Conservation (phyloP, 768 basidiomycete genomes). For the Leccinum sublutescens region DNA sequence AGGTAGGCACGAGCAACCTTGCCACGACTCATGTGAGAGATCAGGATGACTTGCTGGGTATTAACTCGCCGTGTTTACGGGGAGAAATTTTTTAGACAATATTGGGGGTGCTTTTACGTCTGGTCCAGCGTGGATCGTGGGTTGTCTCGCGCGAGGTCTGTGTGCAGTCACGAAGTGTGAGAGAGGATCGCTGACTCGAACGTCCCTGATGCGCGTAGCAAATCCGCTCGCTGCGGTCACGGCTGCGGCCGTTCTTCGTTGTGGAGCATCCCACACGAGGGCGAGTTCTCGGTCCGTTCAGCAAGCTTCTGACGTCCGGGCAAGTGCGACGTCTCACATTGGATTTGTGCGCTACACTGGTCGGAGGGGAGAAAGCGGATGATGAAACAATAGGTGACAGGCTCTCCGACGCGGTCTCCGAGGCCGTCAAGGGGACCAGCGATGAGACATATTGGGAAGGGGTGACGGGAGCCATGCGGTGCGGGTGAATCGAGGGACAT, state of each 20-base stretch:
- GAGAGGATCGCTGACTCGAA: slow-evolving; percentile 11
- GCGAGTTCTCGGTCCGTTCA: slow-evolving; percentile 71
- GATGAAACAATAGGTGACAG: slow-evolving; percentile 13
- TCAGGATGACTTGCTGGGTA: neutral
- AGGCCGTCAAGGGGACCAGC: slow-evolving; percentile 27
- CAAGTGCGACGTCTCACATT: slow-evolving; percentile 57
- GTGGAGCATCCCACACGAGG: slow-evolving; percentile 77
- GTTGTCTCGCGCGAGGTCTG: slow-evolving; percentile 45
- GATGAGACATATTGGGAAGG: slow-evolving; percentile 32
- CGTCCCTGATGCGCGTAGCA: slow-evolving; percentile 36
- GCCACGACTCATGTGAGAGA: slow-evolving; percentile 57
- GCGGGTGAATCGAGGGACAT: slow-evolving; percentile 27
- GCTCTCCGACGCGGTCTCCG: slow-evolving; percentile 23
- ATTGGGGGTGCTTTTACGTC: slow-evolving; percentile 60
- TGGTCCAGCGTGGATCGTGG: slow-evolving; percentile 53
- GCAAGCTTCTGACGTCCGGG: slow-evolving; percentile 49
- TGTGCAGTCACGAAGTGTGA: slow-evolving; percentile 9
- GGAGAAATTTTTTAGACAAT: slow-evolving; percentile 41
- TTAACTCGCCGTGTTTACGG: slow-evolving; percentile 6
- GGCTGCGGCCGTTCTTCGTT: slow-evolving; percentile 78
- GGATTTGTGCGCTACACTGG: slow-evolving; percentile 50
- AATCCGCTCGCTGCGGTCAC: slow-evolving; percentile 50
- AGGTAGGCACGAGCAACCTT: slow-evolving; percentile 60
- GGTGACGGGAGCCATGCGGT: slow-evolving; percentile 29
- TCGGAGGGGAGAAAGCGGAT: slow-evolving; percentile 7